These are phyloP conservation scores for Leishmania major DNA, from an alignment of 208 protist species.

Conservation along the genomic window DNA sequence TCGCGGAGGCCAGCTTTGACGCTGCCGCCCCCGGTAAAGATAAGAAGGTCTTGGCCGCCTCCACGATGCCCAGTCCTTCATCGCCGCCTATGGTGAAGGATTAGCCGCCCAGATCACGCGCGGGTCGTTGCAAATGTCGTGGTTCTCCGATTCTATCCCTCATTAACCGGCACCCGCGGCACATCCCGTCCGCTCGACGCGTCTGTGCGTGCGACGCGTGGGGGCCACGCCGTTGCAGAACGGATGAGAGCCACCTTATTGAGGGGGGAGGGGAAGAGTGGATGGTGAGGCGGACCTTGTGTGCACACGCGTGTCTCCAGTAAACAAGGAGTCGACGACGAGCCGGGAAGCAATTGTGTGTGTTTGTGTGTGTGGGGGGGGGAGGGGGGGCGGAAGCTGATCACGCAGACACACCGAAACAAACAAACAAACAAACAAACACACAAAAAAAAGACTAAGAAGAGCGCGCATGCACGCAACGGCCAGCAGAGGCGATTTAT, in stretches of 20 bases:
- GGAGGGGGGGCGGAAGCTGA: background rate
- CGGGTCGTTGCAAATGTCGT: background rate
- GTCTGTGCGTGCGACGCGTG: background rate
- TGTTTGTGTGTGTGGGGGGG: too few relatives aligned
- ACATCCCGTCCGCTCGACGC: background rate
- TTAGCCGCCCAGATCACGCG: background rate
- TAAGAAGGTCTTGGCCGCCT: constrained; percentile 12
- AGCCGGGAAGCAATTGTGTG: background rate
- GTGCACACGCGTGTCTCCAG: background rate
- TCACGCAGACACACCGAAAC: background rate
- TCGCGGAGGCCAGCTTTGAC: constrained; percentile 69
- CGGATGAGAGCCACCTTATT: background rate
- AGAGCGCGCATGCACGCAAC: background rate
- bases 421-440: too few relatives aligned
- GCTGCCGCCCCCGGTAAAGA: constrained; percentile 34
- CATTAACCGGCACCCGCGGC: background rate
- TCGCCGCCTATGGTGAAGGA: constrained; percentile 9
- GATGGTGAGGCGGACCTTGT: background rate
- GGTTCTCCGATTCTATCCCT: background rate
- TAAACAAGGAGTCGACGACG: background rate
- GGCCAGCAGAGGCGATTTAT: background rate
- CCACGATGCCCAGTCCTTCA: constrained; percentile 1
- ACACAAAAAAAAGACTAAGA: background rate
- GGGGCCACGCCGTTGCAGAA: background rate
- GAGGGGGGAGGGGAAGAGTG: background rate